Conservation (phyloP, 2,329 filamentous ascomycete species). For the Neoarthrinium moseri region DNA sequence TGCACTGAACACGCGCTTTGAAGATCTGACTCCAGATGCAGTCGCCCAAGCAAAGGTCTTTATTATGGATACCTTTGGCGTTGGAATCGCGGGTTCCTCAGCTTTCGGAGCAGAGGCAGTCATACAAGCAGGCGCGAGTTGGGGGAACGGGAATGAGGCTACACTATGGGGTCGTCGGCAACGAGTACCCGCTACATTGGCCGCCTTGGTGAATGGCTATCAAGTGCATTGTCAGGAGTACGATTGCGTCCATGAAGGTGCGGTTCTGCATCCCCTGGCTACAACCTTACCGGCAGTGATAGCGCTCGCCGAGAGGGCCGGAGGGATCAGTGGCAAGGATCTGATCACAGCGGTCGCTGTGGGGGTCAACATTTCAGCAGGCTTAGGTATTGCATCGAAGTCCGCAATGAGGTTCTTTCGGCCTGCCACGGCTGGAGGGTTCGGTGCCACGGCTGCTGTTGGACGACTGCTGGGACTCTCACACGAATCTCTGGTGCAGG, state of each 20-base stretch:
- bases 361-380: conserved; percentile 11
- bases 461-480: conserved; percentile 8
- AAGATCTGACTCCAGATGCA: conserved; percentile 10
- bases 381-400: conserved; percentile 9
- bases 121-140: not conserved
- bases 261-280: conserved; percentile 10
- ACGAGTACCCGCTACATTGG: conserved; percentile 7
- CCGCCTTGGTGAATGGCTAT: conserved; percentile 9
- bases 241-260: conserved; percentile 12
- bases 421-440: conserved; percentile 9
- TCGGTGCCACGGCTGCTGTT: conserved; percentile 9
- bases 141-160: conserved; percentile 2
- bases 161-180: conserved; percentile 5
- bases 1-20: conserved; percentile 6
- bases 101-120: conserved; percentile 8
- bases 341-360: conserved; percentile 10
- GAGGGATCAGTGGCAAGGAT: conserved; percentile 7
- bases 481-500: conserved; percentile 5
- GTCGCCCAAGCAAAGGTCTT: conserved; percentile 10
- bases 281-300: conserved; percentile 8
- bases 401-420: conserved; percentile 11
- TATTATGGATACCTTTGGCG: conserved; percentile 11
- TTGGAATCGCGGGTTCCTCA: conserved; percentile 12
- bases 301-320: conserved; percentile 7
- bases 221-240: conserved; percentile 12